Base-by-base conservation (phyloP, 331 rosid genomes). In the Spiraea crenata region DNA sequence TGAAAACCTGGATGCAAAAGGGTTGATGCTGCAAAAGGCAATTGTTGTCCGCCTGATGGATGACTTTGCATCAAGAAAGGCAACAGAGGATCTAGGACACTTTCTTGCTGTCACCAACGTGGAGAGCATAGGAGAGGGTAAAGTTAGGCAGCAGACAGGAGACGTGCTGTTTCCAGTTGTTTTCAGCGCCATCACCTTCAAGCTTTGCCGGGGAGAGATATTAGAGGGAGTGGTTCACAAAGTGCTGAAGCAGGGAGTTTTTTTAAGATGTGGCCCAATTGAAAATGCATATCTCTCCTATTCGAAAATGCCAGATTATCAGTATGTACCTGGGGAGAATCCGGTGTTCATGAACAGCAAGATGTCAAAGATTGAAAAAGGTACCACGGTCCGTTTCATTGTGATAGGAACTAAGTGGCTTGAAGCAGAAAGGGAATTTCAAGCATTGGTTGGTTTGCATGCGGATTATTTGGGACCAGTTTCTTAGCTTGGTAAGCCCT, bases 381-480 rank as follows among this genome's bases (percentile, higher is more conserved):
- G 83, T 31, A 88, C 69, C 3, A 45, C 41, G 0, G 83, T 93
- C 25, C 92, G 97, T 65, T 78, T 81, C 74, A 79, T 88, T 4
- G 99, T 91, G 66, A 82, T 91, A 0, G 99, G 97, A 4, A 89
- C 96, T 0, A 93, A 85, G 88, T 93, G 95, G 99, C 80, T 91
- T n/a, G 96, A 90, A 63, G 97, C 95, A 5, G 89, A 91, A n/a
- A 80, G 97, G 84, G 92, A 93, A 38, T 89, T 85, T 63, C 99
- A 89, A 74, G 99, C 96, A 1, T 63, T 93, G 86, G 99, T 91
- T 10, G 82, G 95, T 80, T 42, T 93, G 82, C 90, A 89, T 58
- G 97, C 89, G 4, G 88, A 93, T 77, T 84, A 89, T 82, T 83
- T 93, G 1, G 99, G 99, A 40, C 91, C 97, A 25, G 31, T 25